phyloP scores from a whole-genome alignment of 495 filamentous ascomycete species.

The Aspergillus bertholletiae region DNA sequence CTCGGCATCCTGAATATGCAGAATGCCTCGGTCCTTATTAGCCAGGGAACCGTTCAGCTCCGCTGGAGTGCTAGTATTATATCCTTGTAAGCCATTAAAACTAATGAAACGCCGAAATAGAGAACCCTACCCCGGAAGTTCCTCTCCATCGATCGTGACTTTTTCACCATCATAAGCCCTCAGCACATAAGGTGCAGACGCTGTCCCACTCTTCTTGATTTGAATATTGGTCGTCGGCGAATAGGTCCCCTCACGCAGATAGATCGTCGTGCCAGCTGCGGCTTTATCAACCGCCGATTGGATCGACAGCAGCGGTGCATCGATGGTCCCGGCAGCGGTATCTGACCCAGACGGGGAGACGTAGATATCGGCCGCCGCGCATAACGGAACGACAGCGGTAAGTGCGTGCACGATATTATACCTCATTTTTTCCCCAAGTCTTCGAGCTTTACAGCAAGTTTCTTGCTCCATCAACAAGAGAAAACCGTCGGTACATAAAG shows the following conservation, averaged over 20 bases:
- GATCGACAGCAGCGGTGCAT: conserved; percentile 13
- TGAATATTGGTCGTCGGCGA: conserved; percentile 16
- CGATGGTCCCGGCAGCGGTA: conserved; percentile 8
- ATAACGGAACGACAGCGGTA: neutral
- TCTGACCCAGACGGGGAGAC: conserved; percentile 16
- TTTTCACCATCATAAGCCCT: conserved; percentile 11
- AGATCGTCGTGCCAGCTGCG: conserved; percentile 12
- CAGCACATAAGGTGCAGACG: conserved; percentile 10
- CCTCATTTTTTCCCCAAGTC: conserved; percentile 1
- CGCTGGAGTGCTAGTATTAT: conserved; percentile 12
- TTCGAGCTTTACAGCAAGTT: too few relatives aligned
- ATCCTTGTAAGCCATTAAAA: neutral
- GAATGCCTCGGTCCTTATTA: conserved; percentile 14
- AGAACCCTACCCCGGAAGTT: conserved; percentile 11
- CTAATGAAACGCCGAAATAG: neutral
- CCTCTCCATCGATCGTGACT: conserved; percentile 17
- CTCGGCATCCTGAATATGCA: conserved; percentile 15
- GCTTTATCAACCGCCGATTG: conserved; percentile 16
- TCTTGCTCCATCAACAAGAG: neutral
- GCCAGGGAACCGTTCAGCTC: conserved; percentile 11
- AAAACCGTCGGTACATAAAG: neutral
- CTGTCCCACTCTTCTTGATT: conserved; percentile 15
- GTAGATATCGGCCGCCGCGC: conserved; percentile 15
- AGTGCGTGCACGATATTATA: neutral
- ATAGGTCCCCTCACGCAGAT: conserved; percentile 16